Base-by-base conservation (phyloP, 768 basidiomycete species). In the Leccinum broughii region DNA sequence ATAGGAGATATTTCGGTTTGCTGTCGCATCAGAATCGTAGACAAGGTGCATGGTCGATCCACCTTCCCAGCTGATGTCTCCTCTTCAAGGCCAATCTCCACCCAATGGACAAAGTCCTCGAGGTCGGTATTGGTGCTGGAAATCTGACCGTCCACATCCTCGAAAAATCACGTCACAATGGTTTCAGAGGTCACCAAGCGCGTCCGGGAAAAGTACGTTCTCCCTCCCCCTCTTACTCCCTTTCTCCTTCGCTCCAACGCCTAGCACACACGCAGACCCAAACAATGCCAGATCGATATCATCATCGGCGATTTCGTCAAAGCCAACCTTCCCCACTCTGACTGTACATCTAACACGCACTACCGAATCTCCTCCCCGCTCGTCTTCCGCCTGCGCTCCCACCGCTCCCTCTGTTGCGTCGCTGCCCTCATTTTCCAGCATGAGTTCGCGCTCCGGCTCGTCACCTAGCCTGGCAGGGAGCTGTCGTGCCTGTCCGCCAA, bases 401-500 rank as follows among this genome's bases (percentile, higher is more conserved):
- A 26, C 26, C 26, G 97, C 3, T 96, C 97, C 0, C 80, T 98
- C 49, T 93, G 92, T 72, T 92, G 96, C 28, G 86, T 91, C 59
- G 93, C 94, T 32, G 93, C 98, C 63, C 90, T 99, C 78, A 98
- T 99, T 96, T 99, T 99, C 79, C 97, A 99, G 77, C 90, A 94
- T 57, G 97, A 99, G 76, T 99, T 99, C 70, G 97, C 97, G 0
- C 81, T 95, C 62, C 89, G 97, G 1, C 84, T 99, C 11, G 87
- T 92, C 46, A 96, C 96, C 6, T 80, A 84, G 24, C 94, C 97
- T 0, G 87, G 87, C 8, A 87, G 91, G 3, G 78, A 85, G 6
- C 78, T 96, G 97, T 97, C 94, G 54, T 83, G 97, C 46, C 78
- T 99, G n/a, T 92, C 92, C 17, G 96, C 94, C 20, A 95, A 70